These are phyloP conservation scores for Debaryomyces coudertii DNA, from an alignment of 1,139 yeast genomes.

Conservation along the genomic window DNA sequence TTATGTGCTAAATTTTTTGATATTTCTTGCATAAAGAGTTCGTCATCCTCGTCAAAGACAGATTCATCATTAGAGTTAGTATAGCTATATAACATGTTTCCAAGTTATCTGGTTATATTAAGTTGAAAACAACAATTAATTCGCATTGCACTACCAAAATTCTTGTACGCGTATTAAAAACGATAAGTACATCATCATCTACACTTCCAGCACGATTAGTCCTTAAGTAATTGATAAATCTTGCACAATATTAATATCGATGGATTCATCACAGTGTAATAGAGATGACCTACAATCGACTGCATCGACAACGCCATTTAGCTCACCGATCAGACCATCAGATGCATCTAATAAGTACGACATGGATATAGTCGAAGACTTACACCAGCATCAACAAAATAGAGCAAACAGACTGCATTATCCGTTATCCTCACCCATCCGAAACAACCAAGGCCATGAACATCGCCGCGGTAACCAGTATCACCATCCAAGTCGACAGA, in stretches of 20 bases:
- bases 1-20: conserved; percentile 19
- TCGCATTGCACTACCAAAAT: conserved; percentile 5
- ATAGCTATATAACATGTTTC: neutral
- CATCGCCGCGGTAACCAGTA: conserved; percentile 4
- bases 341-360: conserved; percentile 6
- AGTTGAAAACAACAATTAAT: neutral
- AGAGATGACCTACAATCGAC: conserved; percentile 11
- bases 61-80: neutral
- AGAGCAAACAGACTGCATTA: conserved; percentile 22
- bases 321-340: conserved; percentile 12
- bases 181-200: neutral
- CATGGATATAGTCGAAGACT: conserved; percentile 17
- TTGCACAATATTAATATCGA: conserved; percentile 17
- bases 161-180: neutral
- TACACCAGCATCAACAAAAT: conserved; percentile 22
- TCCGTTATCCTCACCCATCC: conserved; percentile 28
- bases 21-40: conserved; percentile 20
- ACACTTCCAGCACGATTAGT: neutral
- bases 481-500: conserved; percentile 3
- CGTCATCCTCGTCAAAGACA: conserved; percentile 27
- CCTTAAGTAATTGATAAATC: conserved; percentile 8
- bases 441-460: conserved; percentile 7
- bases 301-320: conserved; percentile 19
- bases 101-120: neutral
- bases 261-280: neutral